phyloP scores from a whole-genome alignment of 2,329 filamentous ascomycete genomes.

The Verticillium klebahnii region DNA sequence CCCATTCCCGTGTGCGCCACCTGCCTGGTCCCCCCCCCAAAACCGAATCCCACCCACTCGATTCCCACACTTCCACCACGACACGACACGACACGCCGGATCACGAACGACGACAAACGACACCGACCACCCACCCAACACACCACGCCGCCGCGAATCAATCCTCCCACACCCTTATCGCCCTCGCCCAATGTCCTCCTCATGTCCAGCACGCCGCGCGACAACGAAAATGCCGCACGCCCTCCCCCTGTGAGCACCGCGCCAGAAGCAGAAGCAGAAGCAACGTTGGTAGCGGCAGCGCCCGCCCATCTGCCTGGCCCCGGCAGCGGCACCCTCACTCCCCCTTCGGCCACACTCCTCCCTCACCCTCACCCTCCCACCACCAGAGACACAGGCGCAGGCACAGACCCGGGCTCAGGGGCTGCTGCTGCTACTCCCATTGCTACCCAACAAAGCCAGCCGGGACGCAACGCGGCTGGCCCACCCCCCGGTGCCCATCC shows the following conservation, averaged over 20 bases:
- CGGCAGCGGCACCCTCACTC: neutral
- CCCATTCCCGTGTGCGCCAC: neutral
- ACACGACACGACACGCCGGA: neutral
- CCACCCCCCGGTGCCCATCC: conserved; percentile 13
- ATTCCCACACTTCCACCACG: conserved; percentile 7
- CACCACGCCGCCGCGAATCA: conserved; percentile 15
- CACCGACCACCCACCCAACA: neutral
- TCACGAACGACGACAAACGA: neutral
- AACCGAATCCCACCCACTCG: conserved; percentile 7
- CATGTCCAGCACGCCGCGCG: conserved; percentile 50
- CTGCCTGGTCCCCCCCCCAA: neutral
- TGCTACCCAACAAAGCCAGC: neutral
- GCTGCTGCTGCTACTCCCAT: conserved; percentile 1
- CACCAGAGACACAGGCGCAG: neutral
- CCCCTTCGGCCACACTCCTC: conserved; percentile 4
- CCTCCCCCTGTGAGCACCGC: conserved; percentile 37
- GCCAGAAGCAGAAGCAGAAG: conserved; percentile 6
- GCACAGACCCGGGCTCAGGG: conserved; percentile 1
- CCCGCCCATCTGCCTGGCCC: neutral
- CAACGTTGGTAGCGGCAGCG: conserved; percentile 2
- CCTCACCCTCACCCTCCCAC: neutral
- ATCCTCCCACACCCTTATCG: conserved; percentile 20
- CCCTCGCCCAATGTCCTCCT: conserved; percentile 48
- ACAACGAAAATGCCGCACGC: conserved; percentile 52
- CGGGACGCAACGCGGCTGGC: neutral